These are phyloP conservation scores for Saprolegnia parasitica DNA, from an alignment of 352 stramenopile genomes.

Conservation along the genomic window DNA sequence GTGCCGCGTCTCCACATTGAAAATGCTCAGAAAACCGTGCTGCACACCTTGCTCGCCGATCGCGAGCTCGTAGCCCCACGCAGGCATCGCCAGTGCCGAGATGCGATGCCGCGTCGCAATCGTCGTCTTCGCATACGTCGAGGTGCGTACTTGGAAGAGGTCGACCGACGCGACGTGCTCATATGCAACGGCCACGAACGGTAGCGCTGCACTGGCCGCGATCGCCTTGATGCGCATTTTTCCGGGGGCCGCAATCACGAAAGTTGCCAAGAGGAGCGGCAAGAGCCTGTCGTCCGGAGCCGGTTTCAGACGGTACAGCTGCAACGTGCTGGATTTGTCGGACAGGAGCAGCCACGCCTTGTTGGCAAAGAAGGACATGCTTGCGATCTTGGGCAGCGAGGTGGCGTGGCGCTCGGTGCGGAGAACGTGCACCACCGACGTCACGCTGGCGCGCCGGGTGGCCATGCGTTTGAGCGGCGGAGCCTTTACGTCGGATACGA, in stretches of 20 bases:
- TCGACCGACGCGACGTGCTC: background rate
- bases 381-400: background rate
- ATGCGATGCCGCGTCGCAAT: background rate
- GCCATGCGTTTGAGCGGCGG: no score
- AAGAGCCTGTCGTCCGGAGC: background rate
- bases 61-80: background rate
- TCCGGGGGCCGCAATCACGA: background rate
- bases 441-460: background rate
- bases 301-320: conserved; percentile 1
- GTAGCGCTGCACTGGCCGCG: conserved; percentile 7
- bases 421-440: background rate
- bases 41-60: conserved; percentile 23
- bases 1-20: conserved; percentile 19
- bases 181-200: background rate
- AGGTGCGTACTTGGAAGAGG: background rate
- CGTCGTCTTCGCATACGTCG: background rate
- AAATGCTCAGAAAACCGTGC: conserved; percentile 6
- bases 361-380: background rate
- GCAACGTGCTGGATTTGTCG: background rate
- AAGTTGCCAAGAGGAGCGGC: conserved; percentile 1
- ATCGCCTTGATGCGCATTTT: background rate
- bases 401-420: background rate
- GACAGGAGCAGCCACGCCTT: conserved; percentile 18
- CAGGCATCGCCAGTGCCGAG: conserved; percentile 4
- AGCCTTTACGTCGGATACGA: background rate